Percentiles rank a stretch among this genome's conserved stretches.
Conservation (phyloP, 345 rosid genomes). For the Eucalyptus regnans region DNA sequence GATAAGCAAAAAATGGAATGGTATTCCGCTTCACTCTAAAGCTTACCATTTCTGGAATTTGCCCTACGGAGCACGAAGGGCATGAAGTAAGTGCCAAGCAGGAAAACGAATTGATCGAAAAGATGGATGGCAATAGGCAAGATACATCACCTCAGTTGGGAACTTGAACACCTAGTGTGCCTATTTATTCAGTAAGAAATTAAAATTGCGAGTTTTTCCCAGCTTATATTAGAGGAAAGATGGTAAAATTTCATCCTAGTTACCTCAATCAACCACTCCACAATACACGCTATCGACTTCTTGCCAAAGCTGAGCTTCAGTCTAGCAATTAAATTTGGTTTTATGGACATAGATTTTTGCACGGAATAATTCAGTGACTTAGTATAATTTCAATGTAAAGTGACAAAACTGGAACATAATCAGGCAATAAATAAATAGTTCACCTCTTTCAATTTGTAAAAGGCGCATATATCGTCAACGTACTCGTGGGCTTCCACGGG, state of each 20-base stretch:
- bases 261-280: background rate
- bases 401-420: background rate
- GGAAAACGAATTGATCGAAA: background rate
- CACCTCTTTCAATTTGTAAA: background rate
- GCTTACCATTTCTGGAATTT: background rate
- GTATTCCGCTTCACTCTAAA: background rate
- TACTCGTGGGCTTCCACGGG: background rate
- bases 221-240: rapidly evolving
- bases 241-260: background rate
- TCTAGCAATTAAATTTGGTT: no score
- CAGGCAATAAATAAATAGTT: background rate
- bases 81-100: background rate
- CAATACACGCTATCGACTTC: background rate
- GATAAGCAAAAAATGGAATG: background rate
- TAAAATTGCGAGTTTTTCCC: no score
- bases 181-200: no score
- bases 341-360: background rate
- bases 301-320: background rate
- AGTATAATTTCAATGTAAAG: background rate
- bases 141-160: background rate
- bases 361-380: background rate
- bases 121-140: background rate
- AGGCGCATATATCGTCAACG: background rate
- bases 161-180: background rate
- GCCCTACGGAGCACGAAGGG: background rate